A percentile compares a stretch with the other conserved stretches of the same genome.
These are phyloP conservation scores for Sugiyamaella chiloensis DNA, from an alignment of 805 yeast genomes.

Conservation along the genomic window DNA sequence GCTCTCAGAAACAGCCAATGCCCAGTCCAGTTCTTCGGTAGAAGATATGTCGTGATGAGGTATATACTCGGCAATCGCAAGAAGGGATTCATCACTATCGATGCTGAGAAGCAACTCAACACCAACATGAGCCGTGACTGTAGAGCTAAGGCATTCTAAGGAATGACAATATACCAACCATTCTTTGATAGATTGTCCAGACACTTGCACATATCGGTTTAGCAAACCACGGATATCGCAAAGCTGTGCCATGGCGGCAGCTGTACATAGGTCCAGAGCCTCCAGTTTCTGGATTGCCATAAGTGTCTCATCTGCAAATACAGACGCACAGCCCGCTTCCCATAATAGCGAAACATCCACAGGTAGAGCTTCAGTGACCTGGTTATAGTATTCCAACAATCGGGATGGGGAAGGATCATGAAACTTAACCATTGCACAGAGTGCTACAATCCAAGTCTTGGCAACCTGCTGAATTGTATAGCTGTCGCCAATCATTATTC, in stretches of 20 bases:
- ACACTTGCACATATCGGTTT: constrained; percentile 23
- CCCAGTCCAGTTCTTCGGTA: constrained; percentile 22
- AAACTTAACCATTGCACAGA: constrained; percentile 29
- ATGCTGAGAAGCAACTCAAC: constrained; percentile 26
- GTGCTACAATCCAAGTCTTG: constrained; percentile 33
- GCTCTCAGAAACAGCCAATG: constrained; percentile 4
- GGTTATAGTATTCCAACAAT: constrained; percentile 28
- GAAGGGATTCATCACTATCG: constrained; percentile 20
- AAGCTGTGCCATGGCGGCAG: constrained; percentile 31
- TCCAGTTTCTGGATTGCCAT: constrained; percentile 25
- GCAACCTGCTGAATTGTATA: constrained; percentile 25
- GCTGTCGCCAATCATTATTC: constrained; percentile 29
- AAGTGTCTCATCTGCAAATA: constrained; percentile 28
- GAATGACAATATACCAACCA: constrained; percentile 29
- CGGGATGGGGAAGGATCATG: constrained; percentile 31
- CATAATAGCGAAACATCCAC: constrained; percentile 26
- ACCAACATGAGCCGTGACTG: constrained; percentile 23
- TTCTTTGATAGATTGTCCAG: constrained; percentile 18
- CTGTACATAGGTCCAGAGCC: constrained; percentile 27
- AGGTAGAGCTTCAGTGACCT: constrained; percentile 23
- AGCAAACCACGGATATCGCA: constrained; percentile 29
- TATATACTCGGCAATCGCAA: constrained; percentile 20
- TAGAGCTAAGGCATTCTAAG: constrained; percentile 21
- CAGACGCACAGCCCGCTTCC: constrained; percentile 32
- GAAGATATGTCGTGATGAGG: constrained; percentile 6